Conservation (phyloP, 306 rosid genomes). For the Hylodesmum podocarpum region DNA sequence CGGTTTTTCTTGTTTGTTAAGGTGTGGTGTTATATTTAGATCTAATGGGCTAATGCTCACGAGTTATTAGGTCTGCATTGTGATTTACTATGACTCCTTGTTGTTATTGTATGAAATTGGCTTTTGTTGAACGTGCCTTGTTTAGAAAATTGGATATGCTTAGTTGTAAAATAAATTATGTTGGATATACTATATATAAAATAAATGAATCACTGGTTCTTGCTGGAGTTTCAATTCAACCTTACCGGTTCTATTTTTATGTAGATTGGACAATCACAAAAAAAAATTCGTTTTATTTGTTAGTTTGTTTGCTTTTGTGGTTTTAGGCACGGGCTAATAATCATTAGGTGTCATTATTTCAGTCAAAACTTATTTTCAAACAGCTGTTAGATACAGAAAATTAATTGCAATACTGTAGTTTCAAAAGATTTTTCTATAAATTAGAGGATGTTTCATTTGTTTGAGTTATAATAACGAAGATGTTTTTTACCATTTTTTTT, state of each 20-base stretch:
- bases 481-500: not conserved
- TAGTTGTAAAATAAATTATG: not conserved
- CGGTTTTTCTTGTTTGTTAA: not conserved
- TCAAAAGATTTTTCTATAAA: slow-evolving; percentile 13
- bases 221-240: not conserved
- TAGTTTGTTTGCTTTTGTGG: not conserved
- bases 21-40: not conserved
- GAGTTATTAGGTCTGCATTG: slow-evolving; percentile 17
- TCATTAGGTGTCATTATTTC: not conserved
- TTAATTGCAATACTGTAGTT: not conserved
- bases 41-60: not conserved
- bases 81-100: not conserved
- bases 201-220: not conserved
- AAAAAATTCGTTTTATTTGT: not conserved
- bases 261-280: not conserved
- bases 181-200: not conserved
- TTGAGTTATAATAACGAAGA: not conserved
- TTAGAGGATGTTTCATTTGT: not conserved
- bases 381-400: slow-evolving; percentile 14
- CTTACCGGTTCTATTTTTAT: not conserved
- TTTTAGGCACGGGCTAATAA: not conserved
- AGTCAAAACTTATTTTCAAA: not conserved
- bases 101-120: not conserved
- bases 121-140: not conserved
- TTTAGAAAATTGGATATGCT: not conserved